phyloP scores from a whole-genome alignment of 768 basidiomycete genomes.

The Mycena sanguinolenta region DNA sequence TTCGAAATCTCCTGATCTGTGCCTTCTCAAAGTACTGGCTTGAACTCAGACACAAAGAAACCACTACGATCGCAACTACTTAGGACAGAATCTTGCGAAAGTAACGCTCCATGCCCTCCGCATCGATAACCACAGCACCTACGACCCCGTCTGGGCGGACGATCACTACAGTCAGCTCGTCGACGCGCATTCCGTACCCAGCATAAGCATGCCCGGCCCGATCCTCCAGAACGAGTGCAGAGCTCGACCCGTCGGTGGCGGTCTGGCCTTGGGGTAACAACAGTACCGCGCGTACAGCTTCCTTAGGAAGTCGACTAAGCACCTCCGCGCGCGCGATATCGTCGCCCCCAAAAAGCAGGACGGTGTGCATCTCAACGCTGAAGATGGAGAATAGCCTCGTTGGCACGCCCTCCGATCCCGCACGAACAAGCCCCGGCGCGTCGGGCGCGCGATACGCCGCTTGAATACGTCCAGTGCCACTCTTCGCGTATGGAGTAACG shows the following conservation, averaged over 20 bases:
- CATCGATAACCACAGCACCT: slow-evolving; percentile 24
- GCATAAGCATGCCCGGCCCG: slow-evolving; percentile 30
- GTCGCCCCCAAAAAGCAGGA: slow-evolving; percentile 44
- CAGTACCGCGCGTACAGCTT: not conserved
- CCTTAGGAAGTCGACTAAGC: slow-evolving; percentile 1
- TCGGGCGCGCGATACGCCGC: slow-evolving; percentile 53
- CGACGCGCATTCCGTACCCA: slow-evolving; percentile 23
- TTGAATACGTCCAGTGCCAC: slow-evolving; percentile 37
- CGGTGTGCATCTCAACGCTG: slow-evolving; percentile 43
- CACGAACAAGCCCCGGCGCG: slow-evolving; percentile 43
- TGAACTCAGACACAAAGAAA: too few species aligned
- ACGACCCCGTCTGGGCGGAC: slow-evolving; percentile 39
- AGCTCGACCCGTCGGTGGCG: not conserved
- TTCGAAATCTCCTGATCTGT: too few species aligned
- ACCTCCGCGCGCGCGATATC: not conserved
- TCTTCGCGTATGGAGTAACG: slow-evolving; percentile 1
- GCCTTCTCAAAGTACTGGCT: too few species aligned
- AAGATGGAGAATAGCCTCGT: slow-evolving; percentile 47
- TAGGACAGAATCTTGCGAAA: slow-evolving; percentile 8
- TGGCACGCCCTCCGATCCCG: not conserved
- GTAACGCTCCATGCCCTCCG: slow-evolving; percentile 19
- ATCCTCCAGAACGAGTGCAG: slow-evolving; percentile 22
- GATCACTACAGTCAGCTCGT: slow-evolving; percentile 22
- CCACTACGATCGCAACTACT: too few species aligned
- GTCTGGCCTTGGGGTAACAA: slow-evolving; percentile 1